Evolutionary conservation across 805 yeast genomes (phyloP).

Genomic region (Schizosaccharomyces cryophilus): DNA sequence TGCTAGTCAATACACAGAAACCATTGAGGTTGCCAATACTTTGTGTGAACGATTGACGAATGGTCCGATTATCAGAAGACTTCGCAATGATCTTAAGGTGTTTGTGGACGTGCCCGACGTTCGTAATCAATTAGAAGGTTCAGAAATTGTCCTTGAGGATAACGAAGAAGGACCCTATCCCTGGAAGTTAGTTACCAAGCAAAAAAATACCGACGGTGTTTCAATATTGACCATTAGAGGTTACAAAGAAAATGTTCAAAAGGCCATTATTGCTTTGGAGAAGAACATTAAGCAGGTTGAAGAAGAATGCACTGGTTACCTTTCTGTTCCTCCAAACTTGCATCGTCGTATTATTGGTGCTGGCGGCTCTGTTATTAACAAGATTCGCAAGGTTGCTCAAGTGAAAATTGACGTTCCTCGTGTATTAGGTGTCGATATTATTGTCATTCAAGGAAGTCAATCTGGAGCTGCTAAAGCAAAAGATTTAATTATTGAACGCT

Average conservation of each 20-base stretch:
- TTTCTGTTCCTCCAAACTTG: constrained; percentile 27
- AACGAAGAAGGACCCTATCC: background rate
- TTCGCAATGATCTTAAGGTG: background rate
- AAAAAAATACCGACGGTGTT: background rate
- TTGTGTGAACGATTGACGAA: background rate
- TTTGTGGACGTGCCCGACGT: background rate
- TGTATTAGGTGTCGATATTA: constrained; percentile 23
- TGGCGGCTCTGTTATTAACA: constrained; percentile 41
- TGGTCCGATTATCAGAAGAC: background rate
- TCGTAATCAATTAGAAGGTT: background rate
- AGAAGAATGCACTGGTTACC: constrained; percentile 31
- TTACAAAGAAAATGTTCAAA: background rate
- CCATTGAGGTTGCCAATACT: background rate
- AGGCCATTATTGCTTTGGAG: constrained; percentile 27
- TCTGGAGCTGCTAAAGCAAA: constrained; percentile 27
- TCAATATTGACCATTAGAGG: background rate
- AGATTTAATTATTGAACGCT: background rate
- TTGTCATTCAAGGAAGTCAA: constrained; percentile 35
- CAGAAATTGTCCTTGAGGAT: background rate
- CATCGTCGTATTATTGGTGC: constrained; percentile 54
- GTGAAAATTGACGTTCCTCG: constrained; percentile 43
- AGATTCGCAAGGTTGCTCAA: constrained; percentile 33
- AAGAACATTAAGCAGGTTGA: constrained; percentile 23
- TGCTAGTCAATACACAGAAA: background rate
- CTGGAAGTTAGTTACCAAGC: background rate